Evolutionary conservation across 306 rosid genomes (phyloP), one percentile per base, ranked within the genome.

Genomic region (Cicer judaicum): DNA sequence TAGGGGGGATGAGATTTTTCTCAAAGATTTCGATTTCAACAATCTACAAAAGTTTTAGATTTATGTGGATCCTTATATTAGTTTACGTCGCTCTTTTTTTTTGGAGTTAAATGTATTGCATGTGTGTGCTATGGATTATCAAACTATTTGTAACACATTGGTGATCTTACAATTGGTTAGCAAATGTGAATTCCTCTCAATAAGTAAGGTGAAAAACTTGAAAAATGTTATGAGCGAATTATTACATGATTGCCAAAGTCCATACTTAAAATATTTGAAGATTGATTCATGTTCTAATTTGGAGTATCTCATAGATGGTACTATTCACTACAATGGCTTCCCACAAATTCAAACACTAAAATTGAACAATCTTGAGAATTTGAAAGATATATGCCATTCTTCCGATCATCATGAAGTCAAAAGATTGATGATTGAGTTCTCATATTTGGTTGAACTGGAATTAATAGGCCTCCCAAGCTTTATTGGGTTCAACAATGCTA

Each of bases 121-220:
- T 19, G 2, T 76, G 0, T 43, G 7, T 34, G 5, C 7, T 10
- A 8, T 21, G 0, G 8, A 59, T 41, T 29, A n/a, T 21, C 52
- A 15, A 10, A 34, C 40, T 68, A 41, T 64, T 0, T 52, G 40
- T 13, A 1, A n/a, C 7, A 75, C 55, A 18, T 2, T 0, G 39
- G 9, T 19, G 16, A n/a, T 71, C 63, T 54, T 4, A 14, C 53
- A 64, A 0, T 29, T 81, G 43, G 15, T 48, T 5, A 50, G 40
- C 13, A 72, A 57, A 64, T 48, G 67, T 77, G 81, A 65, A 56
- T 13, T 71, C 10, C 78, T 81, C 9, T 6, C 7, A 41, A 14
- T 81, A 5, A 18, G 4, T 0, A 5, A 41, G 1, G 48, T 81
- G 52, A 48, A 40, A 1, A 5, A 65, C 15, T 56, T 81, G 19